Conservation (phyloP, 345 rosid genomes). For the Melaleuca alternifolia region DNA sequence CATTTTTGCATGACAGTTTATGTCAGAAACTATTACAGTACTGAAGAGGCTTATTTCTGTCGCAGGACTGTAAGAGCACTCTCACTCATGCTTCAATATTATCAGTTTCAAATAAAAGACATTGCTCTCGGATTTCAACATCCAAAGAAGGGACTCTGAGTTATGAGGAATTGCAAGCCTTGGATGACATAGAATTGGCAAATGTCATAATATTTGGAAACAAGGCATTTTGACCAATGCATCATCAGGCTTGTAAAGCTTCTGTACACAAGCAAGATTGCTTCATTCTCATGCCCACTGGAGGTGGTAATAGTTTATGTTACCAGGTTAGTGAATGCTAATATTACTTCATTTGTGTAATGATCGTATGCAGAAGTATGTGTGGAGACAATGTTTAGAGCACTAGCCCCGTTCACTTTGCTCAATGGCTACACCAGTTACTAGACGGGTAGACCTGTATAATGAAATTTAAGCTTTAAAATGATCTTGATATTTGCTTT, state of each 20-base stretch:
- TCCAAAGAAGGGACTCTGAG: slow-evolving; percentile 30
- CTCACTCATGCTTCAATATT: too few species aligned
- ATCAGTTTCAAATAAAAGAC: too few species aligned
- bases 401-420: not conserved
- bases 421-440: not conserved
- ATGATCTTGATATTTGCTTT: not conserved
- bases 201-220: slow-evolving; percentile 87
- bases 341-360: not conserved
- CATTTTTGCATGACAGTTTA: too few species aligned
- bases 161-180: slow-evolving; percentile 53
- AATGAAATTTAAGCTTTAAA: not conserved
- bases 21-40: too few species aligned
- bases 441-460: not conserved
- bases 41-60: too few species aligned
- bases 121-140: too few species aligned
- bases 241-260: slow-evolving; percentile 79
- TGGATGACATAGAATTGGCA: slow-evolving; percentile 82
- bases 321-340: slow-evolving; percentile 58
- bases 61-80: too few species aligned
- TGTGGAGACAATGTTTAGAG: too few species aligned
- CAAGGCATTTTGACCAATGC: slow-evolving; percentile 58
- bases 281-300: slow-evolving; percentile 85
- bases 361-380: not conserved
- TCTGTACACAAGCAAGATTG: slow-evolving; percentile 62
- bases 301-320: slow-evolving; percentile 93